Evolutionary conservation across 1,284 basidiomycete species (phyloP), one percentile per base, ranked within the genome.

Genomic region (Tranzscheliella williamsii): DNA sequence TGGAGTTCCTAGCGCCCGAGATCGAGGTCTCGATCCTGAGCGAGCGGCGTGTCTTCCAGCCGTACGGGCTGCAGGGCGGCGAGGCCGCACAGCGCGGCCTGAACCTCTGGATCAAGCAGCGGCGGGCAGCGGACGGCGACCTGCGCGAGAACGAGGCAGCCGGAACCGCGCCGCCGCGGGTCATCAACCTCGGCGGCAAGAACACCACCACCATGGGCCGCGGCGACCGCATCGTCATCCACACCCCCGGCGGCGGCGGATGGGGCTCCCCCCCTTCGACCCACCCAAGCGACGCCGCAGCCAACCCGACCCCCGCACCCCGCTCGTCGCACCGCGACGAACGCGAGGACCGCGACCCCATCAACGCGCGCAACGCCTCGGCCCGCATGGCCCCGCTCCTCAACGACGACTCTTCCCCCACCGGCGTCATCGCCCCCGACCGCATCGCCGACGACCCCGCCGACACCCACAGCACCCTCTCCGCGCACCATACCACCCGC

Each of bases 171-270:
- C 33, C 60, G 8, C 50, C 83, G 16, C 82, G 91, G 17, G 81
- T 84, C 24, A 87, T 96, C 72, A 95, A 93, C 73, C 85, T 96
- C 31, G 91, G 92, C 16, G 91, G 92, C 7, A 96, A 96, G 56
- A 67, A 87, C 34, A 90, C 89, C 1, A 84, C 92, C 34, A 85
- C 84, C 79, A 91, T 92, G 85, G 89, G 87, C 38, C 87, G 87
- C 67, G 87, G 89, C 2, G 91, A 95, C 78, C 80, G 83, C 33
- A 79, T 94, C 48, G 66, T 88, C 46, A 86, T 95, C 48, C 85
- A 91, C 78, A 96, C 92, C 3, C 93, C 92, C 1, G 93, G 93
- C 2, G 93, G 90, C 5, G 93, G 93, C 3, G 93, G 86, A 1
- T 96, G 89, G 89, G 91, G 92, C 1, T 35, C 47, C n/a, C 43